Conservation (phyloP, 78 protist genomes). For the Neovahlkampfia damariscottae region DNA sequence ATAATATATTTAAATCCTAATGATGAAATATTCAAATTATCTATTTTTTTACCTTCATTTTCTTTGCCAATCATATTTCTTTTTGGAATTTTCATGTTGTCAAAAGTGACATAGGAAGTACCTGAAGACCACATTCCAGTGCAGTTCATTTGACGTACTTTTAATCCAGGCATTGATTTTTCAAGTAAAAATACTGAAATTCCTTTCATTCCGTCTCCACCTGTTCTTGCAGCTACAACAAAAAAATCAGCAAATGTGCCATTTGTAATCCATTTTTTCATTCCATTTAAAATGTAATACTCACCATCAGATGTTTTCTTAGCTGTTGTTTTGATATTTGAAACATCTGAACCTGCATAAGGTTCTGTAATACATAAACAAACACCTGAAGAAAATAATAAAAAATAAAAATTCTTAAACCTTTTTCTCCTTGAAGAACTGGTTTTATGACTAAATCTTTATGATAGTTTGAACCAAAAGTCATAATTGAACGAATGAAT, state of each 20-base stretch:
- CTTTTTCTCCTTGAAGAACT: slow-evolving; percentile 19
- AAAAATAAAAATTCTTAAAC: too few relatives aligned
- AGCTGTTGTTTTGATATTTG: slow-evolving; percentile 65
- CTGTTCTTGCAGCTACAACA: slow-evolving; percentile 67
- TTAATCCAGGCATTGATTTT: neutral
- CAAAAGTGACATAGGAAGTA: slow-evolving; percentile 66
- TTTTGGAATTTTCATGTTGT: slow-evolving; percentile 36
- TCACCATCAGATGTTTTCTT: slow-evolving; percentile 28
- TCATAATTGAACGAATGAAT: slow-evolving; percentile 24
- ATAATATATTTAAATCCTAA: slow-evolving; percentile 70
- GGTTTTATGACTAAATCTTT: neutral
- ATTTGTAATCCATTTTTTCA: slow-evolving; percentile 76
- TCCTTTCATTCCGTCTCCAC: slow-evolving; percentile 62
- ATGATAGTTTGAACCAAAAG: slow-evolving; percentile 15
- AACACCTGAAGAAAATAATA: too few relatives aligned
- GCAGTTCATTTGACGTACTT: slow-evolving; percentile 15
- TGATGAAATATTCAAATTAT: too few relatives aligned
- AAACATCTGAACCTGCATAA: slow-evolving; percentile 80
- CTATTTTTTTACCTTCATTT: slow-evolving; percentile 62
- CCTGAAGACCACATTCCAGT: slow-evolving; percentile 44
- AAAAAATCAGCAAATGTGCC: slow-evolving; percentile 69
- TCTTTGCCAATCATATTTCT: slow-evolving; percentile 62
- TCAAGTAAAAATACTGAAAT: slow-evolving; percentile 32
- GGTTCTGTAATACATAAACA: slow-evolving; percentile 58
- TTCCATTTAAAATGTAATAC: slow-evolving; percentile 50